Evolutionary conservation across 805 yeast species (phyloP).

Genomic region (Candida suzukii): DNA sequence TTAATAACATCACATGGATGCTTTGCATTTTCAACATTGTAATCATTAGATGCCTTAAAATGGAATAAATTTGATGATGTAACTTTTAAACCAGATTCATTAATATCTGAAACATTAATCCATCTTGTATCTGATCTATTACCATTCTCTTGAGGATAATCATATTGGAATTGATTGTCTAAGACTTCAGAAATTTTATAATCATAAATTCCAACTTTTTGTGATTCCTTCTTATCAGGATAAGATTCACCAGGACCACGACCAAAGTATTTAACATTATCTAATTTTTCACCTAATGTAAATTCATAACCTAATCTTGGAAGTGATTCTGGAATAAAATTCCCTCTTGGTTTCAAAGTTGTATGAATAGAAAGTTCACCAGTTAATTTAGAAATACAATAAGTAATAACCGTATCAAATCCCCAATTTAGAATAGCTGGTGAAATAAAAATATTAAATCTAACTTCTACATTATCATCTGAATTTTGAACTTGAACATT

Average conservation of each 20-base stretch:
- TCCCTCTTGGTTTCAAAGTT: not conserved
- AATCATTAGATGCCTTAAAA: constrained; percentile 12
- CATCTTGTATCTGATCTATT: constrained; percentile 26
- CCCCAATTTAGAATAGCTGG: constrained; percentile 24
- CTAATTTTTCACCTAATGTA: constrained; percentile 12
- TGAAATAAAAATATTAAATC: constrained; percentile 12
- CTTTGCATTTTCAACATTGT: constrained; percentile 10
- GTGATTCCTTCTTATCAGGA: constrained; percentile 23
- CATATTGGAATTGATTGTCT: constrained; percentile 19
- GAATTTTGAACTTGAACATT: not conserved
- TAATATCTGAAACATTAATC: constrained; percentile 6
- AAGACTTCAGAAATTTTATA: constrained; percentile 4
- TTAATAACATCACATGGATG: constrained; percentile 13
- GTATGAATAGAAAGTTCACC: not conserved
- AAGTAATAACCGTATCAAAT: constrained; percentile 6
- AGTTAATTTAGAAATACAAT: not conserved
- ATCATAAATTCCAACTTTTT: constrained; percentile 17
- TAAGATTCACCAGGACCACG: constrained; percentile 30
- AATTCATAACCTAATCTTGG: constrained; percentile 30
- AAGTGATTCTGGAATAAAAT: constrained; percentile 16
- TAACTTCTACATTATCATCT: constrained; percentile 1
- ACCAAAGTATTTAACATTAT: constrained; percentile 25
- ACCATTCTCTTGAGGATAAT: constrained; percentile 31
- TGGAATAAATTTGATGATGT: constrained; percentile 4
- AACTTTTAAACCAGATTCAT: not conserved